A percentile compares a stretch with the other conserved stretches of the same genome.
phyloP scores from a whole-genome alignment of 768 basidiomycete species.

The Collybia mongolica region DNA sequence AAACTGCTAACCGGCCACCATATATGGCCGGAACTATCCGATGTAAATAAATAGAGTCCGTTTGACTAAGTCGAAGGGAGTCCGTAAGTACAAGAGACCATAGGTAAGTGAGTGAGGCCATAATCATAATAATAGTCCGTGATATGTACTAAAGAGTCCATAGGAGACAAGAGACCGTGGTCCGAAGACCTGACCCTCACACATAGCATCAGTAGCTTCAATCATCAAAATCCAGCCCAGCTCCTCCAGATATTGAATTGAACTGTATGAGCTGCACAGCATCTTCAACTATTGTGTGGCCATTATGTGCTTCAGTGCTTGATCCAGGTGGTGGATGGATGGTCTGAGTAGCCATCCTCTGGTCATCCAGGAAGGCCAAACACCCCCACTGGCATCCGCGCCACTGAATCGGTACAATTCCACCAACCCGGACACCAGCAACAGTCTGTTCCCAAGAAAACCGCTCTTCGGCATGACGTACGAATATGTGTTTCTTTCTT shows the following conservation, averaged over 20 bases:
- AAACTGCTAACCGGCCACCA: too few relatives aligned
- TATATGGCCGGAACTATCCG: too few relatives aligned
- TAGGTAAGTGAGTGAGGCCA: too few relatives aligned
- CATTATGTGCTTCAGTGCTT: not conserved
- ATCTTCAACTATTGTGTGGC: not conserved
- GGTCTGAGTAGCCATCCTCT: not conserved
- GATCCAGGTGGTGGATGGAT: too few relatives aligned
- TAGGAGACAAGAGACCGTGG: too few relatives aligned
- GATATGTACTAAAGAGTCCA: too few relatives aligned
- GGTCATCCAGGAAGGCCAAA: conserved; percentile 52
- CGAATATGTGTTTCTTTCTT: conserved; percentile 38
- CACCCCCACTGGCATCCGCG: conserved; percentile 66
- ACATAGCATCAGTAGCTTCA: not conserved
- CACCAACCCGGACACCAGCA: conserved; percentile 52
- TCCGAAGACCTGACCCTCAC: too few relatives aligned
- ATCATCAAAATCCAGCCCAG: conserved; percentile 10
- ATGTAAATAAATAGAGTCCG: too few relatives aligned
- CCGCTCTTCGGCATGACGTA: conserved; percentile 58
- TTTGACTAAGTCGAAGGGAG: too few relatives aligned
- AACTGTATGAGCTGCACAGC: conserved; percentile 8
- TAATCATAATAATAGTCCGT: too few relatives aligned
- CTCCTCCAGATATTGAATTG: not conserved
- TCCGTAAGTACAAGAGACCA: too few relatives aligned
- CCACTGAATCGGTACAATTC: conserved; percentile 61
- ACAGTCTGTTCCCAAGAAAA: conserved; percentile 62